Evolutionary conservation across 1,284 basidiomycete species (phyloP), one percentile per base, ranked within the genome.

Genomic region (Trichosporon asahii): DNA sequence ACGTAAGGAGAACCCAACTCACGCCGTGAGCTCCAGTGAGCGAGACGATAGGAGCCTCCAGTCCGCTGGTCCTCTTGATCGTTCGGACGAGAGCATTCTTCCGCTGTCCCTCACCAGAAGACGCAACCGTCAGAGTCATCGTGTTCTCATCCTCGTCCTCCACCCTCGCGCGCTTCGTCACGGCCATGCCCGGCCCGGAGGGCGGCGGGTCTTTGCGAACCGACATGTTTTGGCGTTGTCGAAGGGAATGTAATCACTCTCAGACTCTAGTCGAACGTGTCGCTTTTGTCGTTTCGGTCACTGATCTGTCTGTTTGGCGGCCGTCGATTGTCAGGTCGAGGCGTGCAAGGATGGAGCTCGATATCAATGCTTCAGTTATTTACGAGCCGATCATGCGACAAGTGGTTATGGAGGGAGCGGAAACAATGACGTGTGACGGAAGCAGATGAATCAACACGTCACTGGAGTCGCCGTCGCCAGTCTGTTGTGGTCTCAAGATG

Each of bases 121-220:
- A 80, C 35, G 80, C 80, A 12, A 84, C 81, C 0, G 82, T 82
- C 77, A 74, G 61, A 1, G 70, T 74, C 73, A 74, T 74, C 2
- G 67, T 72, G 67, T 72, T 70, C 70, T 67, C 76, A 6, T 75
- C 75, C 60, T 78, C 76, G 49, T 82, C 79, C 40, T 84, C 80
- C 18, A 83, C 80, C 9, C 83, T 74, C 9, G 83, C 82, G n/a
- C 83, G 76, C 74, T 85, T 85, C 55, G 80, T 71, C 0, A 83
- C 67, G 3, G 83, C 81, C 70, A 73, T 71, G 9, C 80, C 81
- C 12, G 76, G 78, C 21, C 80, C 80, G 7, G 80, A 68, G 7
- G 80, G 78, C 1, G 82, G 80, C 8, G 80, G 79, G 18, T 77
- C 79, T 74, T 83, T 83, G 37, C 81, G 76, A 72, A 83, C 79